Conservation (phyloP, 2,329 filamentous ascomycete species). For the Mycosphaerelloides madeirae region DNA sequence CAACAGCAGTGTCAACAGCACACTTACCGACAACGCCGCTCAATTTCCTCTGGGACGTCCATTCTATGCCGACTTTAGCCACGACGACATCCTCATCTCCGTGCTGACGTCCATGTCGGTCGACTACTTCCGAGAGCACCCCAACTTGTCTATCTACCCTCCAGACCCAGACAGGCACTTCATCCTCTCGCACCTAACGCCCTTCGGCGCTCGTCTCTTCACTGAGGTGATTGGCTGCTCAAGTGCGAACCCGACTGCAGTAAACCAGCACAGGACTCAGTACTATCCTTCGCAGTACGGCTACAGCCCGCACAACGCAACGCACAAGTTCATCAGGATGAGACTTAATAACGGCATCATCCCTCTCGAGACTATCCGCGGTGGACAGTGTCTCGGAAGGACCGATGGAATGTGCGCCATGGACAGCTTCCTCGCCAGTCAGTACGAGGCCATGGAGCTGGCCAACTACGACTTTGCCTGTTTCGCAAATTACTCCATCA, state of each 20-base stretch:
- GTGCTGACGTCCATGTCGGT: slow-evolving; percentile 50
- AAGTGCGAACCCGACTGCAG: slow-evolving; percentile 35
- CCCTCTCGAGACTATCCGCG: slow-evolving; percentile 45
- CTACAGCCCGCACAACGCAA: slow-evolving; percentile 38
- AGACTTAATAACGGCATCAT: slow-evolving; percentile 48
- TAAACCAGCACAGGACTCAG: slow-evolving; percentile 36
- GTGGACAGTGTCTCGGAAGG: slow-evolving; percentile 41
- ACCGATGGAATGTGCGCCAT: slow-evolving; percentile 46
- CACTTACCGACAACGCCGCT: slow-evolving; percentile 42
- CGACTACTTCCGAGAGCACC: slow-evolving; percentile 50
- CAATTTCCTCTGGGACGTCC: slow-evolving; percentile 47
- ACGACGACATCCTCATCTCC: slow-evolving; percentile 51
- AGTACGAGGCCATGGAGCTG: slow-evolving; percentile 35
- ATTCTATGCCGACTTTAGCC: slow-evolving; percentile 52
- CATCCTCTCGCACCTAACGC: slow-evolving; percentile 48
- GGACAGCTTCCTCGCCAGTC: slow-evolving; percentile 40
- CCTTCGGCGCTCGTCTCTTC: slow-evolving; percentile 52
- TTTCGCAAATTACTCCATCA: slow-evolving; percentile 46
- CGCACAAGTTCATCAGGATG: slow-evolving; percentile 48
- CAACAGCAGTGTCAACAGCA: slow-evolving; percentile 51
- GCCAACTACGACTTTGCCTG: slow-evolving; percentile 48
- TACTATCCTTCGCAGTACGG: slow-evolving; percentile 45
- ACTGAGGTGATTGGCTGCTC: slow-evolving; percentile 54
- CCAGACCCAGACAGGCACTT: slow-evolving; percentile 45
- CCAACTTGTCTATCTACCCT: slow-evolving; percentile 40